Evolutionary conservation across 805 yeast species (phyloP), one percentile per base, ranked within the genome.

Genomic region (Wickerhamiella alocasiicola): DNA sequence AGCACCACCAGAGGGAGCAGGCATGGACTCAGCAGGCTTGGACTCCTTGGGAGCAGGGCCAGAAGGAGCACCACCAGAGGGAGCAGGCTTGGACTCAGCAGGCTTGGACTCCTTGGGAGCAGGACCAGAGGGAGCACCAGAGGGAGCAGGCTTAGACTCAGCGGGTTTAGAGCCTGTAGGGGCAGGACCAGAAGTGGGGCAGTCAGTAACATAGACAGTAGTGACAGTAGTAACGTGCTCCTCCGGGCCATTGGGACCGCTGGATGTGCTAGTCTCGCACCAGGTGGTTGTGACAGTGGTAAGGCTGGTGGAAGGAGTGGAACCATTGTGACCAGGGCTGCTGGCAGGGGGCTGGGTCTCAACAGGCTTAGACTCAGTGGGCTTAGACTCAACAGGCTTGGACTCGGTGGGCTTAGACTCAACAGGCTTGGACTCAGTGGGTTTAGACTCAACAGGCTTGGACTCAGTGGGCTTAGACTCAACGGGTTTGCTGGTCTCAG

Each of bases 191-290:
- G 34, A 23, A 23, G 9, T 11, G 24, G 41, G 41, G 29, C 41
- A 37, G 16, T 11, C 19, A 29, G 41, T 37, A 21, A 34, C 29
- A 29, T 21, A 37, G 5, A 37, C 31, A n/a, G 43, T 40, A 26
- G 27, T 41, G 26, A 26, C 5, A 7, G 18, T 26, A 18, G 44
- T 34, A 17, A 31, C 24, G 35, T 23, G 16, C 3, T 15, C 39
- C 9, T 23, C 26, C 7, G n/a, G 20, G 18, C 35, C 39, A 23
- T 41, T 20, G 25, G 35, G 27, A 19, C 40, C 44, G 29, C 40
- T 40, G 34, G 29, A 29, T 15, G 38, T 40, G n/a, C 31, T 21
- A 19, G 27, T 31, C 11, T 15, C 15, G 23, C 31, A 21, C 5
- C 6, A n/a, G 11, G 36, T 39, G 31, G 13, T 18, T 25, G 42